Percentiles rank a stretch among this genome's conserved stretches.
Evolutionary conservation across 306 rosid genomes (phyloP).

Genomic region (Prinsepia uniflora): DNA sequence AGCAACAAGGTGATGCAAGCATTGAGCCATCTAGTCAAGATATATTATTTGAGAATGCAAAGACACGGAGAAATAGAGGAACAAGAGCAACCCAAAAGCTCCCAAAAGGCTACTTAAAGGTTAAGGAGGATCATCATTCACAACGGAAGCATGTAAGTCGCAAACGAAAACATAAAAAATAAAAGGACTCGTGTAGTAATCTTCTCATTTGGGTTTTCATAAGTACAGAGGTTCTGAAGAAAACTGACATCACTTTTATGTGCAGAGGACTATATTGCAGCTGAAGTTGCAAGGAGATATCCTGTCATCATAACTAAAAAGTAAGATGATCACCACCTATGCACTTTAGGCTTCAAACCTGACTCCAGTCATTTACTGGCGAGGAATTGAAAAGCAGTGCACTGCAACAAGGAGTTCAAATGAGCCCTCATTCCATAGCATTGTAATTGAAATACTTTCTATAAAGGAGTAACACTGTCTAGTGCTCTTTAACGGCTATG

Average conservation of each 20-base stretch:
- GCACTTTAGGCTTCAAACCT: background rate
- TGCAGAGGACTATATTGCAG: slow-evolving; percentile 6
- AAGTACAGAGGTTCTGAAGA: background rate
- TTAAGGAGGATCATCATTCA: background rate
- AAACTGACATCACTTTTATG: background rate
- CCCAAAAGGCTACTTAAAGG: background rate
- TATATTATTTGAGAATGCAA: background rate
- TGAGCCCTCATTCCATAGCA: too few relatives aligned
- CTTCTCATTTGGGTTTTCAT: too few relatives aligned
- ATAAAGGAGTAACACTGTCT: too few relatives aligned
- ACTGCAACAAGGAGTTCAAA: background rate
- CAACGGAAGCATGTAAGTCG: background rate
- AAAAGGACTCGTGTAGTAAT: background rate
- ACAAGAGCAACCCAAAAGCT: background rate
- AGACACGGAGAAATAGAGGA: background rate
- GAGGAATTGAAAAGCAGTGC: background rate
- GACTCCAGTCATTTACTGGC: background rate
- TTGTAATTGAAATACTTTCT: too few relatives aligned
- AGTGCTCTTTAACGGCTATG: too few relatives aligned
- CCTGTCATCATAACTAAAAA: too few relatives aligned
- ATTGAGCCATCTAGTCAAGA: slow-evolving; percentile 5
- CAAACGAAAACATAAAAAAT: background rate
- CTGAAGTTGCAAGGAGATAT: background rate
- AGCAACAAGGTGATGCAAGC: background rate
- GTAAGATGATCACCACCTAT: background rate